phyloP scores from a whole-genome alignment of 1,284 basidiomycete species.

The Chondrostereum purpureum region DNA sequence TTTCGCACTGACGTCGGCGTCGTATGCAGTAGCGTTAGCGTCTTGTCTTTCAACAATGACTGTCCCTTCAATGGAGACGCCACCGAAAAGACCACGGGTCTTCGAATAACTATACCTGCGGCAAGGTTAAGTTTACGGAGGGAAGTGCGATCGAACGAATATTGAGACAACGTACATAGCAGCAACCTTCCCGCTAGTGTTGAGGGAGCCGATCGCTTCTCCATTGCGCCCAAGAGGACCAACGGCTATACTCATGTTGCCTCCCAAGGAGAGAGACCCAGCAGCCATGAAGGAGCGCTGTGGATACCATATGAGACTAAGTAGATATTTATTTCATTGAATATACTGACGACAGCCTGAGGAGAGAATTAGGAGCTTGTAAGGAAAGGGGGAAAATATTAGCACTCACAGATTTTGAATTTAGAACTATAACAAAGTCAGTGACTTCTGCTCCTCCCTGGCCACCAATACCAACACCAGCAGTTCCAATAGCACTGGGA shows the following conservation, averaged over 20 bases:
- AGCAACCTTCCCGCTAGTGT: conserved; percentile 81
- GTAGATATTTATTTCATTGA: no score
- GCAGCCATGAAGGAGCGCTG: conserved; percentile 91
- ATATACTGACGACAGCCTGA: conserved; percentile 62
- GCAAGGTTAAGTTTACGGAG: conserved; percentile 8
- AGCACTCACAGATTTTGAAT: conserved; percentile 61
- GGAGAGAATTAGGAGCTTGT: conserved; percentile 7
- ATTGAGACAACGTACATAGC: conserved; percentile 65
- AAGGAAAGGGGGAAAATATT: conserved; percentile 16
- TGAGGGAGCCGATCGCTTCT: conserved; percentile 81
- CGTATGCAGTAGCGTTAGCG: conserved; percentile 79
- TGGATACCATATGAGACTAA: background rate
- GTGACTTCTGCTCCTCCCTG: conserved; percentile 87
- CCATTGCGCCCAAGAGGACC: conserved; percentile 94
- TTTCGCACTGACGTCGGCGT: conserved; percentile 66
- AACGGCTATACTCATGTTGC: conserved; percentile 89
- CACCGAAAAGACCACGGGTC: conserved; percentile 88
- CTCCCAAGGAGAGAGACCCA: conserved; percentile 86
- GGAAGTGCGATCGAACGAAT: conserved; percentile 7
- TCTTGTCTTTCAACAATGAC: conserved; percentile 94
- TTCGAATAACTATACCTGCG: conserved; percentile 89
- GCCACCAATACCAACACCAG: conserved; percentile 76
- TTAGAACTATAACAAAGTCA: conserved; percentile 91
- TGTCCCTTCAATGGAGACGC: conserved; percentile 85
- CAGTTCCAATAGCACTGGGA: conserved; percentile 93